Evolutionary conservation across 768 basidiomycete species (phyloP).

Genomic region (Tricholoma saponaceum): DNA sequence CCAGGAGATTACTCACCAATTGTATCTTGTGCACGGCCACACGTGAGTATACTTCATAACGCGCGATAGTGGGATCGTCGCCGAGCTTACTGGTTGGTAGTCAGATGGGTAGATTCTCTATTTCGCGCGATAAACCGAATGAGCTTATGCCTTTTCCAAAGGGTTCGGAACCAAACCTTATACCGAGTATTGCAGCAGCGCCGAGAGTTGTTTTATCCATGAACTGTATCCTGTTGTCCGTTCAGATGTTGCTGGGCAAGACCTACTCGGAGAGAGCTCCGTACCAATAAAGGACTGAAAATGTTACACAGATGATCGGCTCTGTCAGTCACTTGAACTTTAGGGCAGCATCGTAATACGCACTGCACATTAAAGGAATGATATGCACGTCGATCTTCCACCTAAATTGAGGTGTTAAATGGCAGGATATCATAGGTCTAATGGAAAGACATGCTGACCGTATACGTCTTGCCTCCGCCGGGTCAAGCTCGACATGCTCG

Average conservation of each 20-base stretch:
- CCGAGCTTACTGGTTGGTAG: slow-evolving; percentile 60
- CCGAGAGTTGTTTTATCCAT: slow-evolving; percentile 78
- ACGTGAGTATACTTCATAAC: background rate
- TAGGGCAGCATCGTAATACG: slow-evolving; percentile 21
- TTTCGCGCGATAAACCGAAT: background rate
- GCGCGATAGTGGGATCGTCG: background rate
- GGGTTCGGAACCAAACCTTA: slow-evolving; percentile 39
- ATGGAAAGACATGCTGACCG: slow-evolving; percentile 31
- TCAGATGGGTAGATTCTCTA: slow-evolving; percentile 58
- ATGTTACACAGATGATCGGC: background rate
- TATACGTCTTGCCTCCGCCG: slow-evolving; percentile 46
- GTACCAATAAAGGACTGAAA: slow-evolving; percentile 53
- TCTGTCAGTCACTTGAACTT: background rate
- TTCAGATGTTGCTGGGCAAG: background rate
- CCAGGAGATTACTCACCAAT: slow-evolving; percentile 40
- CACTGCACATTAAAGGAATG: slow-evolving; percentile 69
- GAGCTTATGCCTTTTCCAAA: background rate
- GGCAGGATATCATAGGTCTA: background rate
- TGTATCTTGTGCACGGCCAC: slow-evolving; percentile 40
- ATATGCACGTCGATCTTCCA: slow-evolving; percentile 67
- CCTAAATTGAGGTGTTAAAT: slow-evolving; percentile 17
- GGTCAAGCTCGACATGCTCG: slow-evolving; percentile 40
- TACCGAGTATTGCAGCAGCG: slow-evolving; percentile 65
- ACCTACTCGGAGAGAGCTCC: background rate
- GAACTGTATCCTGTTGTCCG: slow-evolving; percentile 56